Conservation (phyloP, 495 filamentous ascomycete species). For the Neurospora sp. region DNA sequence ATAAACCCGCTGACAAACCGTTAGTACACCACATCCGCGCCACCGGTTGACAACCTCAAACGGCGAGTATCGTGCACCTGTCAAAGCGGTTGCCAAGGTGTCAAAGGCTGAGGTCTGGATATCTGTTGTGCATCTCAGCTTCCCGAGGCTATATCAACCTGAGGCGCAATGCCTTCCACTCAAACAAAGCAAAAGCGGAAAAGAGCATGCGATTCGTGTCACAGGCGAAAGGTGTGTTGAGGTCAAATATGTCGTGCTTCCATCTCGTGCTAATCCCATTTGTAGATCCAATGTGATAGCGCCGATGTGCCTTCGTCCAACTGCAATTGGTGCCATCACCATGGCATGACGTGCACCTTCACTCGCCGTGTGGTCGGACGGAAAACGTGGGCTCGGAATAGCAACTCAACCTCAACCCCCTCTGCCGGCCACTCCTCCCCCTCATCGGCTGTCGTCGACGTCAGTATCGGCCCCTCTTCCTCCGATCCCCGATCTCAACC, state of each 20-base stretch:
- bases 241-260: too few relatives aligned
- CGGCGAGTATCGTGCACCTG: neutral
- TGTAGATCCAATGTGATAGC: conserved; percentile 44
- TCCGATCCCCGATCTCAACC: neutral
- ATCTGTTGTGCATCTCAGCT: neutral
- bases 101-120: neutral
- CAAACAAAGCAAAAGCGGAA: conserved; percentile 9
- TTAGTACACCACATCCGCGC: neutral
- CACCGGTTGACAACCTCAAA: neutral
- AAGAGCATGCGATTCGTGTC: conserved; percentile 42
- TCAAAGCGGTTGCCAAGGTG: neutral
- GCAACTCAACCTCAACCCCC: neutral
- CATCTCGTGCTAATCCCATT: neutral
- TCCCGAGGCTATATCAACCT: neutral
- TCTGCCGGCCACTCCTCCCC: neutral
- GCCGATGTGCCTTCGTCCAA: conserved; percentile 17
- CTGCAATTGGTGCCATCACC: conserved; percentile 47
- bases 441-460: neutral
- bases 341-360: conserved; percentile 40
- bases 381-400: conserved; percentile 17
- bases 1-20: neutral
- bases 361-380: conserved; percentile 25
- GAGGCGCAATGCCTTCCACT: neutral
- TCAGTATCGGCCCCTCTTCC: neutral
- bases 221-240: conserved; percentile 36